phyloP scores from a whole-genome alignment of 805 yeast genomes.

The Danielia reshetovae region DNA sequence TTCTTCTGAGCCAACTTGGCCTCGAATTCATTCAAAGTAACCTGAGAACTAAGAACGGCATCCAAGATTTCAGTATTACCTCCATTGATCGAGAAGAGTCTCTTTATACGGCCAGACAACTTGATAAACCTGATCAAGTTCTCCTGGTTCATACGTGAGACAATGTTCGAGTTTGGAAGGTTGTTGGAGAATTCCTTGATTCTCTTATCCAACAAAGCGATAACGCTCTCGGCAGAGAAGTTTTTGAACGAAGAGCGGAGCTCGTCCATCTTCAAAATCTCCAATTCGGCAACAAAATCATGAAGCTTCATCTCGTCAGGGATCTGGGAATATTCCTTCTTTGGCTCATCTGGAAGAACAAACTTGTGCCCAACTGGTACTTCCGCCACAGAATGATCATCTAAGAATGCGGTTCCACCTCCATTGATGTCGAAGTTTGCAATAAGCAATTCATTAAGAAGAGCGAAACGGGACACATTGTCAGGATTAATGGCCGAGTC shows the following conservation, averaged over 20 bases:
- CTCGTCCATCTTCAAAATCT: conserved; percentile 11
- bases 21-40: conserved; percentile 9
- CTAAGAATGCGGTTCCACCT: not conserved
- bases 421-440: conserved; percentile 1
- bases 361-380: not conserved
- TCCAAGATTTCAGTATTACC: conserved; percentile 16
- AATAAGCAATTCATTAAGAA: conserved; percentile 1
- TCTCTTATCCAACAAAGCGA: conserved; percentile 7
- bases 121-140: conserved; percentile 12
- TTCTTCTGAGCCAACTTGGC: conserved; percentile 9
- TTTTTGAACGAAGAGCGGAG: conserved; percentile 9
- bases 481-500: not conserved
- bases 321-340: conserved; percentile 16
- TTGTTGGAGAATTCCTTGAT: conserved; percentile 12
- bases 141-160: conserved; percentile 8
- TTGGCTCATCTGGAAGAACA: not conserved
- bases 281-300: conserved; percentile 14
- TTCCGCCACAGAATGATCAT: not conserved
- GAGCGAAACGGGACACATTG: not conserved
- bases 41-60: conserved; percentile 13
- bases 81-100: conserved; percentile 12
- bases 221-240: conserved; percentile 5
- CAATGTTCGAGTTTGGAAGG: conserved; percentile 1
- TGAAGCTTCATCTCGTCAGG: conserved; percentile 21
- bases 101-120: conserved; percentile 7